Base-by-base conservation (phyloP, 495 filamentous ascomycete genomes). In the Penicillium herquei region DNA sequence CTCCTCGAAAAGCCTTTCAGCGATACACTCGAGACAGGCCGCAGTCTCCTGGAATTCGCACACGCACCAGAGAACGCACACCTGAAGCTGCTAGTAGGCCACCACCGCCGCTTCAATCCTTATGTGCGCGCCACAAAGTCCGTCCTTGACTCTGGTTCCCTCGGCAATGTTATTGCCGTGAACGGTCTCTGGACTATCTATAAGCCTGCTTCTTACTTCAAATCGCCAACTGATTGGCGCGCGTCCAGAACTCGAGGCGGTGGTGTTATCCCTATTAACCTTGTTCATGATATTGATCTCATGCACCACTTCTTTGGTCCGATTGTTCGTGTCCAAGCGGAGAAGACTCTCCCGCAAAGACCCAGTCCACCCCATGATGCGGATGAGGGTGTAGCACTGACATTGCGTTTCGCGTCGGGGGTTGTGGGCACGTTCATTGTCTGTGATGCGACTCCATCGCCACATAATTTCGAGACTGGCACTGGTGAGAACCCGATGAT, bases 71-170 rank as follows among this genome's bases (percentile, higher is more conserved):
- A 57, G 21, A 48, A 58, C 8, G 51, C 65, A 35, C 64, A 72
- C 8, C 63, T 78, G n/a, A 74, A 78, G 18, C 59, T 84, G 6
- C 69, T 84, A 6, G 79, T 84, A 40, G 84, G 83, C 39, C 82
- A 86, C 61, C 82, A 86, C 62, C 74, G 83, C 13, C 75, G 83
- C 33, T 85, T 85, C 67, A 84, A 86, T 57, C 77, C 78, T 2
- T 84, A 83, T 62, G 70, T 83, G 1, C 63, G 70, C 3, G 70
- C 77, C 8, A 76, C 81, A 0, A 84, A 81, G 52, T 56, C 70
- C 31, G 63, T 74, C 7, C 54, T 86, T 5, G 57, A 61, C 14
- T 18, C 65, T 0, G 66, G 70, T 1, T 65, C 66, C 0, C 71
- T 84, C 0, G 83, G 83, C 18, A 62, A 55, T 0, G 49, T 76